Percentiles rank a stretch among this genome's conserved stretches.
phyloP scores from a whole-genome alignment of 768 basidiomycete genomes.

The Suillus decipiens region DNA sequence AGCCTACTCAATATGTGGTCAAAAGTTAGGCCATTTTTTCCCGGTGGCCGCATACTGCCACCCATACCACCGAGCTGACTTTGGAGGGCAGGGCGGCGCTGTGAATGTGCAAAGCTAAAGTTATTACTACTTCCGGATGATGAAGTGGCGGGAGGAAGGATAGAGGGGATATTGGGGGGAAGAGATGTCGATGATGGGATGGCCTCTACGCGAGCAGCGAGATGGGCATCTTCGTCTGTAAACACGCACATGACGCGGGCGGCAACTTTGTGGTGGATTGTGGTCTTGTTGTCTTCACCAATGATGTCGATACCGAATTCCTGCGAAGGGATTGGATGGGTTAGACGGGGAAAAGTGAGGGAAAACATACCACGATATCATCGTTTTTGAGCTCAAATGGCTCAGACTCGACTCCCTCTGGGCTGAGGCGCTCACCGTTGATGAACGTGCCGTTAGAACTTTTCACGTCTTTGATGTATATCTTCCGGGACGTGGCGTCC shows the following conservation, averaged over 20 bases:
- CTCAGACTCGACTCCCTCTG: constrained; percentile 88
- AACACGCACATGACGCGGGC: constrained; percentile 91
- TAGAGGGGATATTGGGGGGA: constrained; percentile 15
- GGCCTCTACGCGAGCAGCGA: constrained; percentile 70
- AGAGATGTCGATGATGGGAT: constrained; percentile 46
- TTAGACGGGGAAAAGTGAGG: constrained; percentile 6
- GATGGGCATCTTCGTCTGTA: constrained; percentile 79
- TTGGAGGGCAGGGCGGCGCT: constrained; percentile 59
- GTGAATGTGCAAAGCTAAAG: constrained; percentile 45
- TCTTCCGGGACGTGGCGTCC: constrained; percentile 45
- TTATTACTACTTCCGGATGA: constrained; percentile 27
- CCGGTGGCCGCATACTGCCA: constrained; percentile 66
- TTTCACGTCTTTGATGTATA: constrained; percentile 98
- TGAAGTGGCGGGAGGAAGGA: constrained; percentile 38
- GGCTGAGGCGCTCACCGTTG: constrained; percentile 89
- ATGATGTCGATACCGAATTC: constrained; percentile 99
- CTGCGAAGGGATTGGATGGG: constrained; percentile 40
- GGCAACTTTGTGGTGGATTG: constrained; percentile 98
- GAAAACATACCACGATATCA: constrained; percentile 83
- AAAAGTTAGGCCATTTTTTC: constrained; percentile 87
- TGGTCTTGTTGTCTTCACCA: constrained; percentile 96
- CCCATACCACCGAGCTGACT: constrained; percentile 81
- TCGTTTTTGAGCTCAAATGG: constrained; percentile 94
- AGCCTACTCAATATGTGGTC: constrained; percentile 88
- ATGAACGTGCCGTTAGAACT: constrained; percentile 98